Base-by-base conservation (phyloP, 2,329 filamentous ascomycete genomes). In the Acrodontium crateriforme region DNA sequence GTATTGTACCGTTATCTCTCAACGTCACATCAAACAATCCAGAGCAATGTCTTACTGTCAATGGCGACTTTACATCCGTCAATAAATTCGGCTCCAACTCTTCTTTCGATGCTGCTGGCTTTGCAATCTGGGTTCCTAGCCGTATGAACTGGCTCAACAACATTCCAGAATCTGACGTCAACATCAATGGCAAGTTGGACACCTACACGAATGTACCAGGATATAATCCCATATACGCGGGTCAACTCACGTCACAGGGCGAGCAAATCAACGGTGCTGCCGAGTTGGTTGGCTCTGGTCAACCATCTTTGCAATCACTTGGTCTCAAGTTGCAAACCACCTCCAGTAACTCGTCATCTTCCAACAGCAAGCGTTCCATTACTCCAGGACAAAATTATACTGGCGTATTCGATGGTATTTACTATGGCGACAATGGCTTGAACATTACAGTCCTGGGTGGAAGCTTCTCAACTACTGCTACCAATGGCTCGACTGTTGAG, bases 41-140 rank as follows among this genome's bases (percentile, higher is more conserved):
- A 0, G 82, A 93, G 50, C 68, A 70, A 9, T 81, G 78, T 13
- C 67, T 95, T 37, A 74, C 78, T 2, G 62, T 98, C 34, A 87
- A 75, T 26, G 89, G 89, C 5, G 65, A 72, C 34, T 98, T 98
- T 52, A 67, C 69, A 10, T 62, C 73, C 29, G 71, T 93, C 36
- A 67, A 76, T 16, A 69, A 67, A 0, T 87, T 83, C 42, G 71
- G 61, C 18, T 62, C 63, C 38, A 75, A 75, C 39, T 53, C 64
- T 5, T 67, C 72, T 7, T 64, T 75, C 16, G 45, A 67, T 6
- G 78, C 74, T 1, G 56, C 71, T 27, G 84, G 85, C 2, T 83
- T 98, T 45, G 87, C 83, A 9, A 65, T 95, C 19, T 98, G 89
- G 89, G 77, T 95, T 6, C 81, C 81, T 3, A 91, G 84, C 3